Evolutionary conservation across 495 filamentous ascomycete genomes (phyloP).

Genomic region (Penicillium pulvis): DNA sequence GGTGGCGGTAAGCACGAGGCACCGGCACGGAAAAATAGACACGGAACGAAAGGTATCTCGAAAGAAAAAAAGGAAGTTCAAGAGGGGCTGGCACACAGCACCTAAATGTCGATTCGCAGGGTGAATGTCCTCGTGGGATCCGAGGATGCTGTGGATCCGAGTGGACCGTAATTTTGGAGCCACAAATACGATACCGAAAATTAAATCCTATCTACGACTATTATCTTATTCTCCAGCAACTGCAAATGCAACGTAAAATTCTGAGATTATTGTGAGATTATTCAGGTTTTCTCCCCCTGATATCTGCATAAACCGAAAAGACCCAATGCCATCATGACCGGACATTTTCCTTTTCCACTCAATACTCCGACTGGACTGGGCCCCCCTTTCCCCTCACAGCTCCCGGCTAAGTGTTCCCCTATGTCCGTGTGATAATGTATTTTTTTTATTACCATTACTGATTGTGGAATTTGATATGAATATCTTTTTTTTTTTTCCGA

Average conservation of each 20-base stretch:
- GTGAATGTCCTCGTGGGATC: slow-evolving; percentile 46
- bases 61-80: slow-evolving; percentile 31
- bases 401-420: slow-evolving; percentile 26
- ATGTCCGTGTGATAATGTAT: slow-evolving; percentile 16
- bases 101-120: slow-evolving; percentile 35
- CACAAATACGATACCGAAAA: not conserved
- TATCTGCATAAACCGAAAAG: not conserved
- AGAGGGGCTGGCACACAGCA: slow-evolving; percentile 19
- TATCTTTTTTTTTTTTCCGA: not conserved
- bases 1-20: slow-evolving; percentile 47
- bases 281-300: not conserved
- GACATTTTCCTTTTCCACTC: slow-evolving; percentile 28
- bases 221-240: not conserved
- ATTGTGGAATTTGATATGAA: slow-evolving; percentile 7
- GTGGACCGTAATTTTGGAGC: slow-evolving; percentile 44
- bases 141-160: slow-evolving; percentile 42
- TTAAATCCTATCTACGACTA: not conserved
- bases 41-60: slow-evolving; percentile 20
- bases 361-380: slow-evolving; percentile 30
- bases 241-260: slow-evolving; percentile 4
- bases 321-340: slow-evolving; percentile 9
- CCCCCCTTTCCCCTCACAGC: slow-evolving; percentile 27
- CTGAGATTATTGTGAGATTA: too few species aligned
- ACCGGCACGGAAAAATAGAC: slow-evolving; percentile 31
- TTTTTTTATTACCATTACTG: slow-evolving; percentile 9